These are phyloP conservation scores for Sanghuangporus sanghuang DNA, from an alignment of 1,284 basidiomycete genomes.

Conservation along the genomic window DNA sequence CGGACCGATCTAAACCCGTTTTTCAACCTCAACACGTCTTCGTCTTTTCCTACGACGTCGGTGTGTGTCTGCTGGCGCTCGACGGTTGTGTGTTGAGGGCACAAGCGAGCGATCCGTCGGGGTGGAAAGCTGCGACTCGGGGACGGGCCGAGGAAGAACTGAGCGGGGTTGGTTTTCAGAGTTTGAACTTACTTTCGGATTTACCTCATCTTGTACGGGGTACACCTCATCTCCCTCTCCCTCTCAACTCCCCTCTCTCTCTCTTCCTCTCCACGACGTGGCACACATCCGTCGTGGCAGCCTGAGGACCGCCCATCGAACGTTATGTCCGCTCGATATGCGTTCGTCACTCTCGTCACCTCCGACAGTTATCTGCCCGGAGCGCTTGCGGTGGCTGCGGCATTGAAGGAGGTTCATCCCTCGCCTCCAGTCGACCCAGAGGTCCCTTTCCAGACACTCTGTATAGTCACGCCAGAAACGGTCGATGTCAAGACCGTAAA, in stretches of 20 bases:
- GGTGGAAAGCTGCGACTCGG: not conserved
- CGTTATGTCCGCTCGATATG: slow-evolving; percentile 59
- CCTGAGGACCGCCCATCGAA: not conserved
- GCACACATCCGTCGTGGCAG: not conserved
- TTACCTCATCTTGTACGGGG: not conserved
- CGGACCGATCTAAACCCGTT: not conserved
- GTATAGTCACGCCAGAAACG: slow-evolving; percentile 90
- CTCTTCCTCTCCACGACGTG: not conserved
- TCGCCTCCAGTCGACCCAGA: slow-evolving; percentile 47
- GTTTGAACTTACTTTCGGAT: not conserved
- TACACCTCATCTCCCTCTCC: not conserved
- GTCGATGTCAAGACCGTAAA: slow-evolving; percentile 85
- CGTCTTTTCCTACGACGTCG: not conserved
- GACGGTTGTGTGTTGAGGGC: not conserved
- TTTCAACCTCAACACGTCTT: not conserved
- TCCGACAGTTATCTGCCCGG: slow-evolving; percentile 91
- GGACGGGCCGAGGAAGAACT: not conserved
- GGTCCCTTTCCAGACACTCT: slow-evolving; percentile 79
- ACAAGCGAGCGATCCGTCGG: not conserved
- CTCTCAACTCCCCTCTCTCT: not conserved
- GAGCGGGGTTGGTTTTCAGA: not conserved
- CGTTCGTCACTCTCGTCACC: slow-evolving; percentile 87
- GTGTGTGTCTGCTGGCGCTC: not conserved
- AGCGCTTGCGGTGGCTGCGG: slow-evolving; percentile 80
- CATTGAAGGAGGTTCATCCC: slow-evolving; percentile 76